phyloP scores from a whole-genome alignment of 2,329 filamentous ascomycete genomes.

The Sporothrix brasiliensis region DNA sequence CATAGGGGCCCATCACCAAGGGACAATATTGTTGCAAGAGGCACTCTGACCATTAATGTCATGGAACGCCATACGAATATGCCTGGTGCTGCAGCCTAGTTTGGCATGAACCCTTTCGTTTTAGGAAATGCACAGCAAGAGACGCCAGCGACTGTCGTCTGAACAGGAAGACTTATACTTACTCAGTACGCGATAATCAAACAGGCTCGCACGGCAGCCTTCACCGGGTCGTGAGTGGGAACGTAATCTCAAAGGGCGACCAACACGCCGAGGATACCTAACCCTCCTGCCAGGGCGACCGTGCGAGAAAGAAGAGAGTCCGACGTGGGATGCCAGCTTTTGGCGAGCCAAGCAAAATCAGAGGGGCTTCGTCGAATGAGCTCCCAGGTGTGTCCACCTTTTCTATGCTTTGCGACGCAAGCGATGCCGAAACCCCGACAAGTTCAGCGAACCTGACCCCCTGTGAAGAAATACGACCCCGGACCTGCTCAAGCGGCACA shows the following conservation, averaged over 20 bases:
- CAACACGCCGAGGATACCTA: constrained; percentile 23
- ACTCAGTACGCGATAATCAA: background rate
- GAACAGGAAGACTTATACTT: background rate
- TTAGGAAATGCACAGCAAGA: background rate
- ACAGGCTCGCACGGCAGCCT: background rate
- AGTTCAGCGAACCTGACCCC: background rate
- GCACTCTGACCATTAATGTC: background rate
- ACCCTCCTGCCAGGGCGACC: constrained; percentile 16
- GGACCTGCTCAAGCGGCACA: background rate
- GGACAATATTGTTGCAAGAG: background rate
- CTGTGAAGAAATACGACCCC: background rate
- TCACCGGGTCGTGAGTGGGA: background rate
- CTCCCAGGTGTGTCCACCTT: background rate
- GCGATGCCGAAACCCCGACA: constrained; percentile 21
- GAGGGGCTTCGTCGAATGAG: background rate
- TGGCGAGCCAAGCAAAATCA: constrained; percentile 11
- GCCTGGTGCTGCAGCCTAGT: background rate
- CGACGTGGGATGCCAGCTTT: constrained; percentile 11
- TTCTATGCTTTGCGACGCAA: background rate
- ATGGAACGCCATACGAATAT: constrained; percentile 1
- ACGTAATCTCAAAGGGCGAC: background rate
- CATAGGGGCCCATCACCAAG: background rate
- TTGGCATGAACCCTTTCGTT: background rate
- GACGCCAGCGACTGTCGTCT: background rate
- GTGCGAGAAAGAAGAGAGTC: background rate